Evolutionary conservation across 2,329 filamentous ascomycete species (phyloP).

Genomic region (Nothomitra cinnamomea): DNA sequence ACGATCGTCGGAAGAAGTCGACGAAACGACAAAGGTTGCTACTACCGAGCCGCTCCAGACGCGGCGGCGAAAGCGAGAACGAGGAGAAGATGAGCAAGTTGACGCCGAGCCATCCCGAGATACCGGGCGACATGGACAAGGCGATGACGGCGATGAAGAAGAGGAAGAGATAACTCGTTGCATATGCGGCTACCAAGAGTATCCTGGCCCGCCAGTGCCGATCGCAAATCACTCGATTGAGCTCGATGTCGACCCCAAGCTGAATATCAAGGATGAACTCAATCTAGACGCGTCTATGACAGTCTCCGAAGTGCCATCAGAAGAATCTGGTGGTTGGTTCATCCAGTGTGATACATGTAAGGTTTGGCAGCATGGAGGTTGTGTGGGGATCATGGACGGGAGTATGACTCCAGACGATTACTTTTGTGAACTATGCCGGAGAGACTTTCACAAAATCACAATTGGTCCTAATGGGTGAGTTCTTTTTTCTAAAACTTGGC

Average conservation of each 20-base stretch:
- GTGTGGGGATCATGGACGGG: slow-evolving; percentile 92
- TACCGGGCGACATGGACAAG: slow-evolving; percentile 37
- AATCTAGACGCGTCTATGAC: slow-evolving; percentile 32
- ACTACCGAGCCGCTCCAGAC: slow-evolving; percentile 51
- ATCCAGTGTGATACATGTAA: slow-evolving; percentile 97
- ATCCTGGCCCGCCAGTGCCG: slow-evolving; percentile 58
- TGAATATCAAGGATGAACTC: slow-evolving; percentile 16
- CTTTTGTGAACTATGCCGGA: slow-evolving; percentile 89
- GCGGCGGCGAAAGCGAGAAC: slow-evolving; percentile 62
- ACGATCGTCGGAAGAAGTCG: slow-evolving; percentile 36
- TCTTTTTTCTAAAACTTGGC: background rate
- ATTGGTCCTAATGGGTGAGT: slow-evolving; percentile 71
- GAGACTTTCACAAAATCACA: slow-evolving; percentile 75
- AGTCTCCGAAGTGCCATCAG: slow-evolving; percentile 46
- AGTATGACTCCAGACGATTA: slow-evolving; percentile 89
- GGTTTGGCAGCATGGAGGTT: slow-evolving; percentile 97
- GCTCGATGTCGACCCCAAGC: slow-evolving; percentile 38
- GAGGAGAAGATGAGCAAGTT: slow-evolving; percentile 33
- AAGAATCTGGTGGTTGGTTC: slow-evolving; percentile 87
- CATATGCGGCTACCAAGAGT: slow-evolving; percentile 86
- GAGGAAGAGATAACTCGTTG: slow-evolving; percentile 93
- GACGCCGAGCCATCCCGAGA: background rate
- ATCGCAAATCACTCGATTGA: slow-evolving; percentile 40
- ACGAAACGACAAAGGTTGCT: slow-evolving; percentile 35
- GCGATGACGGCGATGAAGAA: slow-evolving; percentile 47